Conservation (phyloP, 345 rosid genomes). For the Theobroma cacao region DNA sequence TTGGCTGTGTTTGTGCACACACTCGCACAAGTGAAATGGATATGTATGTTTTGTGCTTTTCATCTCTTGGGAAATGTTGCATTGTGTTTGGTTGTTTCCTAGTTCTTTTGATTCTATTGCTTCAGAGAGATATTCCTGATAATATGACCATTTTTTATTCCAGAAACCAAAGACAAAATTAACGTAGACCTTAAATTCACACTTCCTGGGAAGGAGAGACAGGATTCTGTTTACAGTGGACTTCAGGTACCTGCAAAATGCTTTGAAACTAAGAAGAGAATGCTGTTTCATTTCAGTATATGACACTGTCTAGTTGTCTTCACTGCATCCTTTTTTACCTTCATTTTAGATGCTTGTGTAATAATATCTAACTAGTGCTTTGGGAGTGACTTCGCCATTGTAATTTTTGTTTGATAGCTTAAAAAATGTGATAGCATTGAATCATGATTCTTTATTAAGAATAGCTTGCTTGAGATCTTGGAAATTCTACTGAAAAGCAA, state of each 20-base stretch:
- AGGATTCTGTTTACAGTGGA: slow-evolving; percentile 86
- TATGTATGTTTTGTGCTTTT: not conserved
- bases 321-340: not conserved
- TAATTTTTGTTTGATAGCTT: not conserved
- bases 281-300: not conserved
- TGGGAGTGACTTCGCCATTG: not conserved
- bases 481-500: not conserved
- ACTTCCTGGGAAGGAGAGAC: slow-evolving; percentile 94
- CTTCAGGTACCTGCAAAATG: slow-evolving; percentile 60
- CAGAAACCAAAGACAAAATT: slow-evolving; percentile 55
- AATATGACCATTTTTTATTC: slow-evolving; percentile 12
- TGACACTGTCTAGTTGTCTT: not conserved
- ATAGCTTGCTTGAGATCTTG: not conserved
- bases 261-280: not conserved
- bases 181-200: slow-evolving; percentile 66
- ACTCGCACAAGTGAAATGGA: not conserved
- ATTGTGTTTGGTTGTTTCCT: not conserved
- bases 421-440: not conserved
- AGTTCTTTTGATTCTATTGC: slow-evolving; percentile 5
- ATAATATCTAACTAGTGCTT: not conserved
- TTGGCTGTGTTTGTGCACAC: not conserved
- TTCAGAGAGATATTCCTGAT: slow-evolving; percentile 9
- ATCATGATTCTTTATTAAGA: not conserved
- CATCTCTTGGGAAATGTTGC: not conserved
- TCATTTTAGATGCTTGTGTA: not conserved